Conservation (phyloP, 2,329 filamentous ascomycete species). For the Colletotrichum sp. region DNA sequence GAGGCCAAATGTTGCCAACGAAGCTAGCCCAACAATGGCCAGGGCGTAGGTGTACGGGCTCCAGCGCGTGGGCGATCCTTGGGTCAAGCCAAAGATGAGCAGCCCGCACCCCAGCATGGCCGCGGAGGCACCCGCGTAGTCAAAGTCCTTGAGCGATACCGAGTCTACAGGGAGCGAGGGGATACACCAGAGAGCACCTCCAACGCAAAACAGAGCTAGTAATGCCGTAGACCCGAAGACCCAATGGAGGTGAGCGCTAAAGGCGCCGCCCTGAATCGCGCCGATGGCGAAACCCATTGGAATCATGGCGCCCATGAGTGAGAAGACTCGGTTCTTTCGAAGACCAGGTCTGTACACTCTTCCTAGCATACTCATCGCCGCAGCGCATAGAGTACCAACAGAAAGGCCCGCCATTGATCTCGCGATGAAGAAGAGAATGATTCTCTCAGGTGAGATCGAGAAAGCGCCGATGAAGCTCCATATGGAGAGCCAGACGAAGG, state of each 20-base stretch:
- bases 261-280: not conserved
- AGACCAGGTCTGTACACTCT: not conserved
- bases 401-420: not conserved
- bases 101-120: not conserved
- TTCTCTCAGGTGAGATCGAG: not conserved
- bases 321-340: not conserved
- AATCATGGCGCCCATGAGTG: not conserved
- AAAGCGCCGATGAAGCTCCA: not conserved
- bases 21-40: not conserved
- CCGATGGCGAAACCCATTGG: not conserved
- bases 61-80: not conserved
- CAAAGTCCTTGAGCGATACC: not conserved
- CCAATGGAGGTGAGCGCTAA: not conserved
- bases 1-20: not conserved
- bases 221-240: not conserved
- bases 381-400: not conserved
- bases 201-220: not conserved
- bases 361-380: not conserved
- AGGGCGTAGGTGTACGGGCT: not conserved
- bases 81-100: not conserved
- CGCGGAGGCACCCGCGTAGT: not conserved
- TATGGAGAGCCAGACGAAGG: not conserved
- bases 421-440: not conserved
- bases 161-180: not conserved
- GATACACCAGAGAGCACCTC: not conserved